Conservation (phyloP, 2,329 filamentous ascomycete genomes). For the Leptographium wingfieldii region DNA sequence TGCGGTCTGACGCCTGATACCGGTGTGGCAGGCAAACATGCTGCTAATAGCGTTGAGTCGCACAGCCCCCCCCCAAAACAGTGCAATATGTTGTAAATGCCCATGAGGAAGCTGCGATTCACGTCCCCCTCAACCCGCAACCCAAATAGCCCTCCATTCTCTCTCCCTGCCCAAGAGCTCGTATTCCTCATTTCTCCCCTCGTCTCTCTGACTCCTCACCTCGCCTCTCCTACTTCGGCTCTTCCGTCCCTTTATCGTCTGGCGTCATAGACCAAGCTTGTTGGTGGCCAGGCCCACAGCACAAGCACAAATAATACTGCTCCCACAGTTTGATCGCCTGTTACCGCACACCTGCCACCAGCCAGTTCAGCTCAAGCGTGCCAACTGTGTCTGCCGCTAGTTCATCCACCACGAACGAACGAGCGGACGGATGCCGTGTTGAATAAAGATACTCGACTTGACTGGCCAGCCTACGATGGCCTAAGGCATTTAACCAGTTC, state of each 20-base stretch:
- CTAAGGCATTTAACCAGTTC: not conserved
- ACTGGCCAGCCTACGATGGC: slow-evolving; percentile 1
- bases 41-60: not conserved
- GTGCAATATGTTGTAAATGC: too few species aligned
- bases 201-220: not conserved
- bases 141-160: not conserved
- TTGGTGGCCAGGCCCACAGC: not conserved
- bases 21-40: not conserved
- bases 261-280: slow-evolving; percentile 6
- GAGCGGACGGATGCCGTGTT: not conserved
- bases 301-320: not conserved
- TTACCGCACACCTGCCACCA: not conserved
- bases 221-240: not conserved
- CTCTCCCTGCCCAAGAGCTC: not conserved
- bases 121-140: not conserved
- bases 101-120: not conserved
- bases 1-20: too few species aligned
- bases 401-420: not conserved
- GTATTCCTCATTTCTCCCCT: not conserved
- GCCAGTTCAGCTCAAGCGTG: not conserved
- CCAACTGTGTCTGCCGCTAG: not conserved
- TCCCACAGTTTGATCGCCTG: not conserved
- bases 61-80: not conserved
- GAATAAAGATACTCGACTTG: not conserved
- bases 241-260: slow-evolving; percentile 9